Evolutionary conservation across 192 early-diverging fungal genomes (phyloP).

Genomic region (Glomus cerebriforme): DNA sequence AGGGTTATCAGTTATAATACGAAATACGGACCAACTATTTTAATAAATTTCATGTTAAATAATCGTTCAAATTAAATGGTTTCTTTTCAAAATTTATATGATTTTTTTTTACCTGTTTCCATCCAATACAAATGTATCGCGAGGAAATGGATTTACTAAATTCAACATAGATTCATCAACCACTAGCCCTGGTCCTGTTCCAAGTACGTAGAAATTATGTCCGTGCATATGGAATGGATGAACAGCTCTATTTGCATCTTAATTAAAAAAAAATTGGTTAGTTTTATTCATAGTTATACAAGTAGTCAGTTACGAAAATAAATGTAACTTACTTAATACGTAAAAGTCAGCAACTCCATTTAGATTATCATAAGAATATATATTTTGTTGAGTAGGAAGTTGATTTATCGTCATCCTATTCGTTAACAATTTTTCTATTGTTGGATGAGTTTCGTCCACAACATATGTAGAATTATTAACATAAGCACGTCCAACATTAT

Average conservation of each 20-base stretch:
- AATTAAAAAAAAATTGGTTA: background rate
- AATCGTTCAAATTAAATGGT: too few relatives aligned
- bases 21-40: background rate
- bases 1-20: background rate
- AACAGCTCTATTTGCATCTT: constrained; percentile 64
- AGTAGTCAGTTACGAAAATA: background rate
- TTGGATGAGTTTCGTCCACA: constrained; percentile 65
- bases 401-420: constrained; percentile 55
- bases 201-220: constrained; percentile 79
- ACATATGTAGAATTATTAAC: constrained; percentile 84
- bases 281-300: background rate
- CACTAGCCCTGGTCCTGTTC: constrained; percentile 47
- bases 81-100: too few relatives aligned
- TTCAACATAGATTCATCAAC: background rate
- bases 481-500: constrained; percentile 69
- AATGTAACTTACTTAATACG: constrained; percentile 42
- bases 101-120: background rate
- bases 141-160: background rate
- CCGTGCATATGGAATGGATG: constrained; percentile 89
- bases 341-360: constrained; percentile 71
- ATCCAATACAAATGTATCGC: background rate
- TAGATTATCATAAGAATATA: constrained; percentile 71
- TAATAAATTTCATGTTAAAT: background rate
- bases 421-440: constrained; percentile 66
- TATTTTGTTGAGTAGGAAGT: constrained; percentile 46